Evolutionary conservation across 371 early-diverging fungal genomes (phyloP), one percentile per base, ranked within the genome.

Genomic region (Entomophthora muscae): DNA sequence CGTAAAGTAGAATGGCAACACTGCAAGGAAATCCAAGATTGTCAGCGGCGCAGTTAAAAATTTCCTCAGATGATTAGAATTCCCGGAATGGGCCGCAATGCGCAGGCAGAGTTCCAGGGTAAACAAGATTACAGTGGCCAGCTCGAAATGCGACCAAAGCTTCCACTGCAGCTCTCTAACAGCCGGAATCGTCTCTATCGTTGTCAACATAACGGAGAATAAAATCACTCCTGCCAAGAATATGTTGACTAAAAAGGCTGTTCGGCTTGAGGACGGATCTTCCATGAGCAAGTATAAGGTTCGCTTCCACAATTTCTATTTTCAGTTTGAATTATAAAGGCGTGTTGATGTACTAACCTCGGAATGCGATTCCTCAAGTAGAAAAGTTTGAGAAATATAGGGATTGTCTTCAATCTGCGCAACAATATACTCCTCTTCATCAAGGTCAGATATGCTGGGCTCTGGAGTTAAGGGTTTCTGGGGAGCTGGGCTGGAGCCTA

Each of bases 141-240:
- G 77, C 70, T 90, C 91, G 29, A 88, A 67, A 27, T 77, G 76
- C 68, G 79, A 79, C 86, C 86, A 83, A n/a, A 83, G 71, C 32
- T 70, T 66, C 24, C 80, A 80, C 55, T 80, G 76, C 1, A 75
- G 73, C 1, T 80, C 79, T 53, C 82, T 79, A 68, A 88, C 83
- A 22, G 86, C 66, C 23, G 91, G 91, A 22, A 90, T 87, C 24
- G 91, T 90, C 74, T 90, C 91, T 32, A 90, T 76, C 7, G 87
- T 88, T 0, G 88, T 83, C 63, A 86, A 80, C n/a, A 87, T 77
- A 5, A 88, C 85, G 69, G 85, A 82, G 33, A 84, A 71, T 1
- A 88, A 79, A 67, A 90, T 90, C 63, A 83, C 71, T 57, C 85
- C 75, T 0, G 87, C 79, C 2, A 90, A 82, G 67, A 86, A 74